Base-by-base conservation (phyloP, 1,284 basidiomycete species). In the Malassezia yamatoensis region DNA sequence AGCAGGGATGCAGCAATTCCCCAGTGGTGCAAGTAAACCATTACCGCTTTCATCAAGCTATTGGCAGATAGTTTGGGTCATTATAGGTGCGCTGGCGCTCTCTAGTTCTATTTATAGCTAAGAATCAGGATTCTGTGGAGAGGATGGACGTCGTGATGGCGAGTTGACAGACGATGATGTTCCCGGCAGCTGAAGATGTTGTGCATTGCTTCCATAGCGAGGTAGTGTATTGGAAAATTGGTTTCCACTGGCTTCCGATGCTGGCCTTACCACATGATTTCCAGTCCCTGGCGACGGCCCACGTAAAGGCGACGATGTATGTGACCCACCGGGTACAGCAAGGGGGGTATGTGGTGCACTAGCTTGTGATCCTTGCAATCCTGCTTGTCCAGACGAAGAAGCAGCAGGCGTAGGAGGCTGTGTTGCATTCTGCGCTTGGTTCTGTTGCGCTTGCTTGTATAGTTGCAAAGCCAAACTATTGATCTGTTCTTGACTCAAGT, bases 401-500 rank as follows among this genome's bases (percentile, higher is more conserved):
- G 38, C 12, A 40, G 9, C 15, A 9, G 37, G 15, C 35, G 9
- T 18, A 44, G 33, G 38, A 18, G n/a, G 10, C 42, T 42, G 32
- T 15, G 37, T 1, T 39, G 5, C 10, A 8, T 16, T 37, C 12
- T n/a, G 20, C 3, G 24, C 38, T 21, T 38, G n/a, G 24, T 56
- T 51, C 49, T 56, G 51, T 40, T 68, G 66, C 7, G 67, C 67
- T 49, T 68, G 67, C 49, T 66, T 66, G 53, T 67, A 68, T 47
- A 68, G 55, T 49, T 68, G 67, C 9, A 65, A 48, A 12, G 67
- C 67, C 7, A 68, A 50, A 3, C 63, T 59, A 40, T 67, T 68
- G 55, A 68, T 68, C 58, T 68, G 65, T 45, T 68, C 67, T 32
- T 63, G 60, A 15, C 57, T 61, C 33, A 68, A 45, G 42, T 68